phyloP scores from a whole-genome alignment of 441 rosid genomes.

The Croton laevigatus region DNA sequence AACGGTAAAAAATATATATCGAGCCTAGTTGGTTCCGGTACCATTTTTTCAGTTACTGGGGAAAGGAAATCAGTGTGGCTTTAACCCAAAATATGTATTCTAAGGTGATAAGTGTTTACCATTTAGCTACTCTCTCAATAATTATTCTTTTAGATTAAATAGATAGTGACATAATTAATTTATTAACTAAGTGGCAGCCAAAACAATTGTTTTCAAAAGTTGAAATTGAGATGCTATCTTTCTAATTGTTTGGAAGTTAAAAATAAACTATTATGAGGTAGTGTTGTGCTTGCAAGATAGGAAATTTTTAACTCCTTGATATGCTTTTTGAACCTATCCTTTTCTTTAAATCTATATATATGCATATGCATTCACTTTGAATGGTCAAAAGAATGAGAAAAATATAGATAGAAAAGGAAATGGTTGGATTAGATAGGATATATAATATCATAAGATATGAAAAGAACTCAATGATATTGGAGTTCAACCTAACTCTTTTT shows the following conservation, averaged over 20 bases:
- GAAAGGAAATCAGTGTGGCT: no score
- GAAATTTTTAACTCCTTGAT: not conserved
- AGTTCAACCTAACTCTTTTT: no score
- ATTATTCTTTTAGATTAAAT: no score
- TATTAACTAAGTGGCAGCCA: not conserved
- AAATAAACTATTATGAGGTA: constrained; percentile 1
- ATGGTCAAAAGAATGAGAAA: not conserved
- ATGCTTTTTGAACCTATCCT: not conserved
- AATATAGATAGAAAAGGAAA: constrained; percentile 10
- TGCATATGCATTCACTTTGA: not conserved
- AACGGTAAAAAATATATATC: no score
- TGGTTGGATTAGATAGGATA: not conserved
- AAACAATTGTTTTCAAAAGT: not conserved
- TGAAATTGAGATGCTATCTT: constrained; percentile 5
- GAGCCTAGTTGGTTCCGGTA: no score
- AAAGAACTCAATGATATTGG: no score
- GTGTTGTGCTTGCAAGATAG: not conserved
- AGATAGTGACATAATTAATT: not conserved
- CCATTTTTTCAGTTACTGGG: no score
- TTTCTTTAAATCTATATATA: not conserved
- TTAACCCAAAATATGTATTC: no score
- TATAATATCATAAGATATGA: not conserved
- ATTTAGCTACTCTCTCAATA: no score
- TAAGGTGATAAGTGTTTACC: no score
- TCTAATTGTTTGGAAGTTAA: not conserved